Base-by-base conservation (phyloP, 148 eudicot species). In the Cornus kousa region DNA sequence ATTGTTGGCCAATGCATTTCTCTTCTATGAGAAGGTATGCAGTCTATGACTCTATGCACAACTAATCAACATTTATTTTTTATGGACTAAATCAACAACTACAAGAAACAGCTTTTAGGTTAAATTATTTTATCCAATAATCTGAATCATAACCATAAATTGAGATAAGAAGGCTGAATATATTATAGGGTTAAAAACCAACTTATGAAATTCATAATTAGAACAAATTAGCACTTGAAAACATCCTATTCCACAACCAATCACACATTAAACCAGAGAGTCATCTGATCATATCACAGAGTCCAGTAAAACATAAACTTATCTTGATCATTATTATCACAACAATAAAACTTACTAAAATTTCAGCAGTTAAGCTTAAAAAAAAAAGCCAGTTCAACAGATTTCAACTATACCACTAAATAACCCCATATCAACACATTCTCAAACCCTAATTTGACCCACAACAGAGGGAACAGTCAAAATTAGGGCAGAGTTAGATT, bases 361-460 rank as follows among this genome's bases (percentile, higher is more conserved):
- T 48, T 8, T 11, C 11, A 48, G 53, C 53, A 48, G 7, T 48
- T 75, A 13, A 39, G 43, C 9, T 19, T 10, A 28, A 28, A 28
- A 14, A 9, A 50, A 66, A 66, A 65, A 40, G 46, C 71, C 28
- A 66, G 31, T 57, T 66, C 31, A 66, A 43, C 39, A 66, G 60
- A 77, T 77, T 77, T 50, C 64, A 32, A 28, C 71, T 28, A 59
- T 9, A 55, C 20, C 22, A 39, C 79, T 24, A 4, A 23, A 31
- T 48, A 48, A 67, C 19, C 19, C 60, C 71, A 48, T 48, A 77
- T 77, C 65, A 68, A 77, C 28, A 72, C 10, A 50, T 0, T 12
- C 53, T 9, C 64, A 76, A 67, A n/a, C 79, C 64, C 72, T 31
- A 77, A 31, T 76, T 76, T 53, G 72, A 53, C 33, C 17, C 23